Evolutionary conservation across 441 rosid species (phyloP).

Genomic region (Corymbia calophylla): DNA sequence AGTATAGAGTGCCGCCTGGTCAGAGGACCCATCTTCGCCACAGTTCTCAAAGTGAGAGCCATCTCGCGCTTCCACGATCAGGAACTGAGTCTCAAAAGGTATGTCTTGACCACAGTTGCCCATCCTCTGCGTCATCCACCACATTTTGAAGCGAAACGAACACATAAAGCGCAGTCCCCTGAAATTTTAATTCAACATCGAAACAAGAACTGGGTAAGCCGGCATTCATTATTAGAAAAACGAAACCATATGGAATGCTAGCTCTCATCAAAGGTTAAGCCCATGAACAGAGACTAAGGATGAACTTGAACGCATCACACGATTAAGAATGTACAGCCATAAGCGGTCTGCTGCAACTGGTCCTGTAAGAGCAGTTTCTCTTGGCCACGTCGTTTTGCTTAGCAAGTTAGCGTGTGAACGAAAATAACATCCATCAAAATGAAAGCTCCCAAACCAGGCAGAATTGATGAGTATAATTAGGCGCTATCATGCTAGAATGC

Average conservation of each 20-base stretch:
- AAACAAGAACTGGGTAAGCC: neutral
- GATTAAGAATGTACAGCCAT: neutral
- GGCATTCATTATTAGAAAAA: neutral
- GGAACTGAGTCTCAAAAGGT: conserved; percentile 57
- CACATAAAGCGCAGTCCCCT: conserved; percentile 64
- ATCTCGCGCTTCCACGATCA: conserved; percentile 37
- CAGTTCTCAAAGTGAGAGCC: conserved; percentile 26
- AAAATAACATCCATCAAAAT: neutral
- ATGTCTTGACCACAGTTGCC: conserved; percentile 44
- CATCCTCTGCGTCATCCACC: conserved; percentile 83
- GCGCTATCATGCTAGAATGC: neutral
- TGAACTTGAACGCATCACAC: neutral
- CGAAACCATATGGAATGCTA: neutral
- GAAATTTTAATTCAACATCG: neutral
- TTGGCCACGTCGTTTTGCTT: neutral
- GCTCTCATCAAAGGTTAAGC: neutral
- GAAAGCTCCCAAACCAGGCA: neutral
- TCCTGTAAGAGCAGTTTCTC: neutral
- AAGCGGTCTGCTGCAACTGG: neutral
- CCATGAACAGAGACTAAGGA: neutral
- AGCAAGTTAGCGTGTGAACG: neutral
- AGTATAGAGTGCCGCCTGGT: conserved; percentile 23
- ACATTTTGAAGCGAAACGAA: conserved; percentile 55
- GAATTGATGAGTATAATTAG: neutral
- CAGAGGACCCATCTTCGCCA: conserved; percentile 2